phyloP scores from a whole-genome alignment of 2,329 filamentous ascomycete genomes.

The Talaromyces rugulosus region DNA sequence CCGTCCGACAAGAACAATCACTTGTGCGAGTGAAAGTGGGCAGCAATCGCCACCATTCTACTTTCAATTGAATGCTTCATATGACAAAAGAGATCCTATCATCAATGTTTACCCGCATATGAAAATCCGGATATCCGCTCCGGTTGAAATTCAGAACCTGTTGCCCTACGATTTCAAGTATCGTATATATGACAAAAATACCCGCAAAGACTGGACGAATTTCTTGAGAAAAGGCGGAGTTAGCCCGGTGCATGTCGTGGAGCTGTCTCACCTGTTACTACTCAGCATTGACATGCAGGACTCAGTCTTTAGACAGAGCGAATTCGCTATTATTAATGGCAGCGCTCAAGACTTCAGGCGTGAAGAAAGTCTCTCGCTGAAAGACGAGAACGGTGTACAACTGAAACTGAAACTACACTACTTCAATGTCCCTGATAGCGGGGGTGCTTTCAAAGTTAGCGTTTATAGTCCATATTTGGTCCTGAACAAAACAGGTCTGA shows the following conservation, averaged over 20 bases:
- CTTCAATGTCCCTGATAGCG: slow-evolving; percentile 81
- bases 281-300: slow-evolving; percentile 97
- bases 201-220: slow-evolving; percentile 98
- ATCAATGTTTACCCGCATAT: slow-evolving; percentile 89
- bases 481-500: slow-evolving; percentile 88
- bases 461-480: slow-evolving; percentile 94
- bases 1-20: slow-evolving; percentile 77
- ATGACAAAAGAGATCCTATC: slow-evolving; percentile 77
- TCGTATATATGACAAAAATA: slow-evolving; percentile 97
- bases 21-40: slow-evolving; percentile 79
- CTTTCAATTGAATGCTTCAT: slow-evolving; percentile 89
- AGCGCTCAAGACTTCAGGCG: slow-evolving; percentile 81
- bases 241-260: slow-evolving; percentile 94
- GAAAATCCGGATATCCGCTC: slow-evolving; percentile 85
- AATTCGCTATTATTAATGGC: slow-evolving; percentile 95
- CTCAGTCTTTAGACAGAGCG: slow-evolving; percentile 87
- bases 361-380: slow-evolving; percentile 73
- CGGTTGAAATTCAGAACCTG: slow-evolving; percentile 89
- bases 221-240: slow-evolving; percentile 94
- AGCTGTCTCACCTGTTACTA: slow-evolving; percentile 86
- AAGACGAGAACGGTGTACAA: slow-evolving; percentile 75
- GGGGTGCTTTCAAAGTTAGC: slow-evolving; percentile 92
- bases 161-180: slow-evolving; percentile 99
- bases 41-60: slow-evolving; percentile 80
- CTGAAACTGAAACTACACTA: slow-evolving; percentile 86